These are phyloP conservation scores for Fragosphaeria purpurea DNA, from an alignment of 2,329 filamentous ascomycete species.

Conservation along the genomic window DNA sequence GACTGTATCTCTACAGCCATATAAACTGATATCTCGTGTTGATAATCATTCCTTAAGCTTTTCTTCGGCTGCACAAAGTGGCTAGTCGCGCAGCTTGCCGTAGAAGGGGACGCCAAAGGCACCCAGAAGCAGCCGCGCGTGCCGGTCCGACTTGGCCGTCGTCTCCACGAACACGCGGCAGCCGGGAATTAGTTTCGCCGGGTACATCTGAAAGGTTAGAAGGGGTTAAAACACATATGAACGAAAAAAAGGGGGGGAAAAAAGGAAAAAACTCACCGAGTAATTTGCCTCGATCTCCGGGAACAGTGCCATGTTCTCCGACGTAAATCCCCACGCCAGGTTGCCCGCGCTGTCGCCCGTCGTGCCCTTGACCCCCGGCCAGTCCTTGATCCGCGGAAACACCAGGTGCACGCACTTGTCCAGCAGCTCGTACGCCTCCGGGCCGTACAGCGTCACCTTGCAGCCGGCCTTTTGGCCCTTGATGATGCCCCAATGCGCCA, in stretches of 20 bases:
- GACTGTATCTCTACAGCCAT: too few relatives aligned
- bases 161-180: slow-evolving; percentile 78
- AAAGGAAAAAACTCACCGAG: slow-evolving; percentile 56
- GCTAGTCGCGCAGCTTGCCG: slow-evolving; percentile 32
- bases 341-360: slow-evolving; percentile 87
- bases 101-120: slow-evolving; percentile 72
- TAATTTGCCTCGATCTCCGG: slow-evolving; percentile 94
- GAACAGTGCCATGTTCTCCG: slow-evolving; percentile 70
- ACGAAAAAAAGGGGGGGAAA: neutral
- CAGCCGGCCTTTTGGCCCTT: slow-evolving; percentile 63
- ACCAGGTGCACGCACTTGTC: slow-evolving; percentile 86
- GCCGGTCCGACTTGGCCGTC: slow-evolving; percentile 72
- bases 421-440: slow-evolving; percentile 81
- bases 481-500: slow-evolving; percentile 65
- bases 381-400: slow-evolving; percentile 92
- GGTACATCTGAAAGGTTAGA: slow-evolving; percentile 39
- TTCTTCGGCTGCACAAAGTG: too few relatives aligned
- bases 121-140: slow-evolving; percentile 66
- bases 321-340: slow-evolving; percentile 68
- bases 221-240: slow-evolving; percentile 11
- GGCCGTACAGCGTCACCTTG: slow-evolving; percentile 67
- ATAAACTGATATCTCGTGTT: too few relatives aligned
- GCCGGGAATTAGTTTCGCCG: slow-evolving; percentile 67
- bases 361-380: slow-evolving; percentile 56
- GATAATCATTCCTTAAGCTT: too few relatives aligned